A percentile compares a stretch with the other conserved stretches of the same genome.
These are phyloP conservation scores for Alternaria sp. DNA, from an alignment of 2,329 filamentous ascomycete species.

Conservation along the genomic window DNA sequence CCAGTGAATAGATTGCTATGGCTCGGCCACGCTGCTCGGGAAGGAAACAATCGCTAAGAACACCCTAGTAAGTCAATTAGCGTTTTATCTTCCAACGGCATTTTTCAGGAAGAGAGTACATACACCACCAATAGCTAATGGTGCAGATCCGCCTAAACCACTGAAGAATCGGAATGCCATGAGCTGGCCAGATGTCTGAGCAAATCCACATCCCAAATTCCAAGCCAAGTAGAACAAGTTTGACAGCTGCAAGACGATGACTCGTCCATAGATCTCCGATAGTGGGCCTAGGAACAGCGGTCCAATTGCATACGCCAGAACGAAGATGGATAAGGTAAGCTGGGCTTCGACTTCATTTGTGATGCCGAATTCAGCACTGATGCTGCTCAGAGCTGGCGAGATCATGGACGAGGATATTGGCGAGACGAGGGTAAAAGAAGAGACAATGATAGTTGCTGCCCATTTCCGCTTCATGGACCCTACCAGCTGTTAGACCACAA, in stretches of 20 bases:
- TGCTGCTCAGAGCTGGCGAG: conserved; percentile 41
- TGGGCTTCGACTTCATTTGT: conserved; percentile 38
- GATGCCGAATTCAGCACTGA: conserved; percentile 44
- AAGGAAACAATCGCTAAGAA: conserved; percentile 62
- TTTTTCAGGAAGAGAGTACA: not conserved
- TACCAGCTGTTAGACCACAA: not conserved
- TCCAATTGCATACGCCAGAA: conserved; percentile 49
- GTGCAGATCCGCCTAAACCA: conserved; percentile 48
- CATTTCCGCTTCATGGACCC: conserved; percentile 49
- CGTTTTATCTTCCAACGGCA: not conserved
- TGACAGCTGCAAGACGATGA: conserved; percentile 44
- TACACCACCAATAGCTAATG: conserved; percentile 47
- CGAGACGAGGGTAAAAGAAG: conserved; percentile 50
- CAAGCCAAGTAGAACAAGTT: conserved; percentile 50
- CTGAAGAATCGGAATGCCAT: conserved; percentile 47
- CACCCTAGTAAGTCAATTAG: conserved; percentile 29
- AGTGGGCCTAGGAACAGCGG: conserved; percentile 48
- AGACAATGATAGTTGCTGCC: conserved; percentile 54
- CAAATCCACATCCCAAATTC: conserved; percentile 51
- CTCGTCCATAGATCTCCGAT: conserved; percentile 49
- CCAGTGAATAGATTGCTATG: conserved; percentile 67
- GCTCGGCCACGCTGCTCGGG: conserved; percentile 68
- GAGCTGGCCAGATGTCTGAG: conserved; percentile 41
- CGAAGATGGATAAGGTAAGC: conserved; percentile 49
- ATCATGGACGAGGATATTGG: conserved; percentile 51